These are phyloP conservation scores for Barnettozyma pratensis DNA, from an alignment of 805 yeast genomes.

Conservation along the genomic window DNA sequence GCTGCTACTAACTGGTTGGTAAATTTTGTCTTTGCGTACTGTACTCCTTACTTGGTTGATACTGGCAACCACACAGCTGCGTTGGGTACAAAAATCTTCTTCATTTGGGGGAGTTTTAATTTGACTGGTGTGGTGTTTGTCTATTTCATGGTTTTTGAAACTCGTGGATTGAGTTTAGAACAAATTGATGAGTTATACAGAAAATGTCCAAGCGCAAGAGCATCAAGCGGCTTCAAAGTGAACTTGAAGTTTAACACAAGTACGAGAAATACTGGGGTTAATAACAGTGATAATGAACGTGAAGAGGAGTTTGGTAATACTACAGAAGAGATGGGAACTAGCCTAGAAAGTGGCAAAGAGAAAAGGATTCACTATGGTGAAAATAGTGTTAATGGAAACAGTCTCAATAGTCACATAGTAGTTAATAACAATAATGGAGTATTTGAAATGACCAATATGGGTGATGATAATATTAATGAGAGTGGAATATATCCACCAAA, in stretches of 20 bases:
- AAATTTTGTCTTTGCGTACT: slow-evolving; percentile 68
- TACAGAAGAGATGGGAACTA: not conserved
- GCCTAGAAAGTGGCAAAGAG: not conserved
- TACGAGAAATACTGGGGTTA: not conserved
- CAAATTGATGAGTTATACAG: slow-evolving; percentile 74
- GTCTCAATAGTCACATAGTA: not conserved
- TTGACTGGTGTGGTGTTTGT: slow-evolving; percentile 53
- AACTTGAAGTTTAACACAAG: not conserved
- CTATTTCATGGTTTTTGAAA: slow-evolving; percentile 69
- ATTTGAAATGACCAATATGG: not conserved
- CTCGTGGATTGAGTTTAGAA: slow-evolving; percentile 75
- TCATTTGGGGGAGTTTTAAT: slow-evolving; percentile 75
- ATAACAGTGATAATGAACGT: not conserved
- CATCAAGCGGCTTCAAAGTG: slow-evolving; percentile 37
- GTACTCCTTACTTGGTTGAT: slow-evolving; percentile 71
- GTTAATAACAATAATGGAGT: not conserved
- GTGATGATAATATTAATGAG: not conserved
- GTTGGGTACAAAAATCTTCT: slow-evolving; percentile 67
- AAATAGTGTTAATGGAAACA: not conserved
- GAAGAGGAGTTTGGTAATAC: not conserved
- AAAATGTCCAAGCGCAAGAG: slow-evolving; percentile 49
- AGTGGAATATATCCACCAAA: not conserved
- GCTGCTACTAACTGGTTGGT: slow-evolving; percentile 80
- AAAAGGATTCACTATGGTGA: not conserved
- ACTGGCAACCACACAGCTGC: slow-evolving; percentile 64